Evolutionary conservation across 2,329 filamentous ascomycete species (phyloP).

Genomic region (Aspergillus sp.): DNA sequence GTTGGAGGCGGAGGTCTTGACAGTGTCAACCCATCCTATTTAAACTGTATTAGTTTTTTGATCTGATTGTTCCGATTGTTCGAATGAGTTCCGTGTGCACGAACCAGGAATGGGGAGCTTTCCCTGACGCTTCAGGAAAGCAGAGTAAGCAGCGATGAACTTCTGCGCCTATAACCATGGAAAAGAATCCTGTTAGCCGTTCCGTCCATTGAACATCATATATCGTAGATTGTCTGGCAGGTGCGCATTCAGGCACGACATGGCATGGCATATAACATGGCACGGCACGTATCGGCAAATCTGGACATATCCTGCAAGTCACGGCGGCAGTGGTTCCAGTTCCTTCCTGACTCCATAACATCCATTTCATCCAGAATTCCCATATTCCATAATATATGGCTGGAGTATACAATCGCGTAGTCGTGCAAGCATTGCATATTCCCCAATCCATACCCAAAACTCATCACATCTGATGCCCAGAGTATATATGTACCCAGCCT

Average conservation of each 20-base stretch:
- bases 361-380: too few relatives aligned
- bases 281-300: constrained; percentile 4
- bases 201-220: background rate
- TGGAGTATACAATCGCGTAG: too few relatives aligned
- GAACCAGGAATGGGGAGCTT: constrained; percentile 70
- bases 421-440: too few relatives aligned
- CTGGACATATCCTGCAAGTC: too few relatives aligned
- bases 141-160: constrained; percentile 68
- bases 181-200: constrained; percentile 20
- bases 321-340: too few relatives aligned
- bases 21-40: constrained; percentile 95
- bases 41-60: background rate
- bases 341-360: too few relatives aligned
- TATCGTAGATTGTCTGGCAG: background rate
- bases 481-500: too few relatives aligned
- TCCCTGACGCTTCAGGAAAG: constrained; percentile 71
- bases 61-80: background rate
- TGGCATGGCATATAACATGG: background rate
- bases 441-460: too few relatives aligned
- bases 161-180: constrained; percentile 58
- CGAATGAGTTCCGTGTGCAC: constrained; percentile 31
- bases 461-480: too few relatives aligned
- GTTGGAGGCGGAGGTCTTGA: constrained; percentile 96
- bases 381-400: too few relatives aligned
- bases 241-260: background rate